phyloP scores from a whole-genome alignment of 345 rosid genomes.

The Microthlaspi erraticum region DNA sequence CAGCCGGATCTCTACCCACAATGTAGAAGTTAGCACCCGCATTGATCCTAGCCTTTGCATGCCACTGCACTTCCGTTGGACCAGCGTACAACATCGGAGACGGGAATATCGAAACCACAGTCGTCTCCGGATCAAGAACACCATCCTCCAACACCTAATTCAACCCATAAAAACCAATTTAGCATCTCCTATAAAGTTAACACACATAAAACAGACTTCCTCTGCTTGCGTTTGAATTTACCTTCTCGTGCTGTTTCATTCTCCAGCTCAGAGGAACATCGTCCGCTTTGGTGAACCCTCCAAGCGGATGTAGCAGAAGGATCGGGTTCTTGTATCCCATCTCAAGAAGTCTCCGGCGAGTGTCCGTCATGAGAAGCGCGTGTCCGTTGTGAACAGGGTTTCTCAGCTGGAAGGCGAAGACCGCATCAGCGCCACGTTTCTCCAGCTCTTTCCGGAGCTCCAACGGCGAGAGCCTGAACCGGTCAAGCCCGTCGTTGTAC shows the following conservation, averaged over 20 bases:
- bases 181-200: slow-evolving; percentile 18
- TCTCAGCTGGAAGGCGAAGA: slow-evolving; percentile 96
- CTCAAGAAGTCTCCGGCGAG: slow-evolving; percentile 84
- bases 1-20: slow-evolving; percentile 98
- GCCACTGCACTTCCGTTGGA: slow-evolving; percentile 99
- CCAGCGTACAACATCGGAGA: slow-evolving; percentile 99
- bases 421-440: slow-evolving; percentile 89
- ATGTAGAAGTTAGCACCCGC: slow-evolving; percentile 98
- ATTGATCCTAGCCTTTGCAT: slow-evolving; percentile 92
- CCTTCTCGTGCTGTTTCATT: slow-evolving; percentile 97
- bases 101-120: slow-evolving; percentile 95
- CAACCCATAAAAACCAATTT: neutral
- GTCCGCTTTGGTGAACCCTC: slow-evolving; percentile 94
- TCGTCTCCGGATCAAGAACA: slow-evolving; percentile 96
- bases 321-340: slow-evolving; percentile 94
- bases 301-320: slow-evolving; percentile 90
- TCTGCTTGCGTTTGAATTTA: slow-evolving; percentile 29
- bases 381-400: slow-evolving; percentile 98
- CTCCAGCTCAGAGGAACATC: slow-evolving; percentile 97
- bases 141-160: slow-evolving; percentile 92
- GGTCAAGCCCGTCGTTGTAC: slow-evolving; percentile 85
- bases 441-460: slow-evolving; percentile 76
- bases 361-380: slow-evolving; percentile 91
- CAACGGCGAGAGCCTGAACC: slow-evolving; percentile 77
- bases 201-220: neutral